phyloP scores from a whole-genome alignment of 352 stramenopile genomes.

The Globisporangium ultimum region DNA sequence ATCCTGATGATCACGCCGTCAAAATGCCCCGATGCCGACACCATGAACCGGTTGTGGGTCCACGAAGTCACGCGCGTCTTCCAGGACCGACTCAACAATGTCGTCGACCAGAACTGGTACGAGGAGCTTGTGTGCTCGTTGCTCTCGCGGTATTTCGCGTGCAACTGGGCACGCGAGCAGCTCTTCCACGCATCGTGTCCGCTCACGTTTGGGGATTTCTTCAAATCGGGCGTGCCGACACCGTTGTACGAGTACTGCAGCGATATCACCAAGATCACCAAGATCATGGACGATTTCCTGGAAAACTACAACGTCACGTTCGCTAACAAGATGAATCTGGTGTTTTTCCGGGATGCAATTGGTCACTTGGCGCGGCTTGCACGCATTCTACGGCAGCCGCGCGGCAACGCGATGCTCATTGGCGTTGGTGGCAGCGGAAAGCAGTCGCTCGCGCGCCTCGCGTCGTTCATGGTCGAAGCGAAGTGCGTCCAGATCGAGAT shows the following conservation, averaged over 20 bases:
- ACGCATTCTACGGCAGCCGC: slow-evolving; percentile 89
- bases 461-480: slow-evolving; percentile 89
- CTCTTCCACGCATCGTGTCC: slow-evolving; percentile 87
- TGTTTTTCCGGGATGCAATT: slow-evolving; percentile 95
- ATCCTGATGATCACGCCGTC: slow-evolving; percentile 91
- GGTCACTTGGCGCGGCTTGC: slow-evolving; percentile 86
- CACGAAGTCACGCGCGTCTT: slow-evolving; percentile 93
- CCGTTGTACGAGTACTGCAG: slow-evolving; percentile 85
- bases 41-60: slow-evolving; percentile 89
- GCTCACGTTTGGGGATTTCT: slow-evolving; percentile 92
- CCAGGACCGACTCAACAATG: slow-evolving; percentile 91
- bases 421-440: slow-evolving; percentile 94
- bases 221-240: slow-evolving; percentile 73
- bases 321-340: slow-evolving; percentile 94
- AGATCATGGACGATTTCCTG: slow-evolving; percentile 89
- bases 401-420: slow-evolving; percentile 95
- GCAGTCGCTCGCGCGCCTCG: slow-evolving; percentile 90
- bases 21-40: slow-evolving; percentile 80
- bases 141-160: slow-evolving; percentile 69
- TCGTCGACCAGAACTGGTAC: slow-evolving; percentile 88
- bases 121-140: slow-evolving; percentile 86
- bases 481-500: slow-evolving; percentile 94
- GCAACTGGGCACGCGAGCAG: slow-evolving; percentile 70
- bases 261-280: slow-evolving; percentile 77
- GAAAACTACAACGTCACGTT: slow-evolving; percentile 95